These are phyloP conservation scores for Rhinocladiella mackenziei DNA, from an alignment of 2,329 filamentous ascomycete species.

Conservation along the genomic window DNA sequence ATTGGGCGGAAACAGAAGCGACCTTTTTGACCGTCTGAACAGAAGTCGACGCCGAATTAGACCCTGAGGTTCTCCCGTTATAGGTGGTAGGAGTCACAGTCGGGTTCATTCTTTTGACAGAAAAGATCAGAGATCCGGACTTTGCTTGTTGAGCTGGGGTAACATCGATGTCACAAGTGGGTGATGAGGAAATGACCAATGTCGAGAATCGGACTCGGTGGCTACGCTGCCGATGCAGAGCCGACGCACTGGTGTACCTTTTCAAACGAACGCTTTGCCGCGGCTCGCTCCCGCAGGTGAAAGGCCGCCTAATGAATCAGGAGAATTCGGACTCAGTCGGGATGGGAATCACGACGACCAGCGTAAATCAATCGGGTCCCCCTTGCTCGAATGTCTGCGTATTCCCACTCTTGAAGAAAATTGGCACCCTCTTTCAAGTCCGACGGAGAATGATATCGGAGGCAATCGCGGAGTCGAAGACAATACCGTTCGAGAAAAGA, in stretches of 20 bases:
- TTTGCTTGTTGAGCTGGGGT: constrained; percentile 5
- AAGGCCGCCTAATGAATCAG: constrained; percentile 21
- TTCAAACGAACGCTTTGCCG: constrained; percentile 11
- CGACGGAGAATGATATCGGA: too few relatives aligned
- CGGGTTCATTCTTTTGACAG: constrained; percentile 18
- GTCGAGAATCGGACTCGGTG: constrained; percentile 7
- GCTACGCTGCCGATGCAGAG: constrained; percentile 21
- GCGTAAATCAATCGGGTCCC: constrained; percentile 3
- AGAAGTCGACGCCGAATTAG: constrained; percentile 45
- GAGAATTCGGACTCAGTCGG: constrained; percentile 15
- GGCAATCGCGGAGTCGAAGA: neutral
- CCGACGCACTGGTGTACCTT: neutral
- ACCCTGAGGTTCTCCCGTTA: constrained; percentile 35
- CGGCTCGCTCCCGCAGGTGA: constrained; percentile 21
- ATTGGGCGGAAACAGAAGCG: constrained; percentile 35
- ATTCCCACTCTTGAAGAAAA: constrained; percentile 6
- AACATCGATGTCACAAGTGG: constrained; percentile 5
- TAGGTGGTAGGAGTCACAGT: constrained; percentile 13
- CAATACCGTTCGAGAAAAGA: constrained; percentile 3
- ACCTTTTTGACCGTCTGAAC: constrained; percentile 41
- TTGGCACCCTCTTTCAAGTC: too few relatives aligned
- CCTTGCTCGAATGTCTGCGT: too few relatives aligned
- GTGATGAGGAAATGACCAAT: constrained; percentile 2
- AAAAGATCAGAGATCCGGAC: constrained; percentile 7
- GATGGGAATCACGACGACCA: constrained; percentile 13